These are phyloP conservation scores for Talaromyces sp. DNA, from an alignment of 2,329 filamentous ascomycete species.

Conservation along the genomic window DNA sequence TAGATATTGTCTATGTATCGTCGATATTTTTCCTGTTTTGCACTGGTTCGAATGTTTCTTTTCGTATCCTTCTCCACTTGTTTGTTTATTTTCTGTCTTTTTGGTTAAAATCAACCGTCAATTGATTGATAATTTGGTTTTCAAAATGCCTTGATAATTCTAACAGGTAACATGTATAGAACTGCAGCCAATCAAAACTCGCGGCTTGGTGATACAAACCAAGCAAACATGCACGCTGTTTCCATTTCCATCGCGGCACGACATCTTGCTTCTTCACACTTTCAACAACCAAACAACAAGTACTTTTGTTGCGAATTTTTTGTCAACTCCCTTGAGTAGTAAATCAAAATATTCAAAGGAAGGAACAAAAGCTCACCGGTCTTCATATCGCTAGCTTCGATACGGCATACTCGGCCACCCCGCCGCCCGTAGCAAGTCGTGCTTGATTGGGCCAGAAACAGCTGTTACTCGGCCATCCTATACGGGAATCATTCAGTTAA, in stretches of 20 bases:
- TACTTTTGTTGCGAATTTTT: neutral
- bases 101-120: neutral
- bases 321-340: neutral
- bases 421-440: neutral
- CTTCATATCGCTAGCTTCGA: neutral
- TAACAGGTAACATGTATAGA: neutral
- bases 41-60: neutral
- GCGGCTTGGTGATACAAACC: neutral
- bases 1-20: neutral
- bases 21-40: neutral
- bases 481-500: neutral
- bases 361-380: neutral
- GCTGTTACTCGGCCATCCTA: neutral
- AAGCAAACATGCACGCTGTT: neutral
- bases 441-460: neutral
- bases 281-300: neutral
- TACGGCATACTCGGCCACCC: neutral
- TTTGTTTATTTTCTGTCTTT: neutral
- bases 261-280: neutral
- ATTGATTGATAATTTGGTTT: neutral
- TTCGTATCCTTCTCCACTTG: neutral
- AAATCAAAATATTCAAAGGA: neutral
- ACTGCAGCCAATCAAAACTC: neutral
- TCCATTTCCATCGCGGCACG: neutral
- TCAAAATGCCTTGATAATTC: neutral